These are phyloP conservation scores for Pseudozyma thailandica DNA, from an alignment of 1,284 basidiomycete species.

Conservation along the genomic window DNA sequence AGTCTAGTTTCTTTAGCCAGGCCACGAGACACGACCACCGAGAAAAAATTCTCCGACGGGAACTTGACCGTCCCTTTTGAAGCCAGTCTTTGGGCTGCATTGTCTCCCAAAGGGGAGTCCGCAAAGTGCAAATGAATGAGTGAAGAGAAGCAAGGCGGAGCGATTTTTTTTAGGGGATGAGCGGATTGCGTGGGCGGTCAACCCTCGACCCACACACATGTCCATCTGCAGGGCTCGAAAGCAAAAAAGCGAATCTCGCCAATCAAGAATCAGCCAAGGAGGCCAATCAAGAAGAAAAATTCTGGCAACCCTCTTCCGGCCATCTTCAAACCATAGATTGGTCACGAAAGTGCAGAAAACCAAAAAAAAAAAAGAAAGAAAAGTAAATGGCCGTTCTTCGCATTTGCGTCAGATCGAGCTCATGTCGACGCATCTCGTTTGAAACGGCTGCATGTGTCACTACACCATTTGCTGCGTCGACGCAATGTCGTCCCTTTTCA, in stretches of 20 bases:
- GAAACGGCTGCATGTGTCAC: no score
- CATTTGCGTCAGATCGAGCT: no score
- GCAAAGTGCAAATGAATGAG: not conserved
- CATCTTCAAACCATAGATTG: not conserved
- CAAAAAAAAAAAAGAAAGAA: no score
- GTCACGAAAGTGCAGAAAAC: no score
- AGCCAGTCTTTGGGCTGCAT: not conserved
- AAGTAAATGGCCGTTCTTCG: no score
- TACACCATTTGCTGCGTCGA: no score
- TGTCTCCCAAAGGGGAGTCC: constrained; percentile 1
- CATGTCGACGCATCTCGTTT: no score
- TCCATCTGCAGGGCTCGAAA: constrained; percentile 7
- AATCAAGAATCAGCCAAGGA: constrained; percentile 13
- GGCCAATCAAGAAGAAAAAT: not conserved
- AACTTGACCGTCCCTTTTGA: not conserved
- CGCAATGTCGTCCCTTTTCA: no score
- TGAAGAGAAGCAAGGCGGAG: no score
- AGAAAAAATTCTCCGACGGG: constrained; percentile 14
- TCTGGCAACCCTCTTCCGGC: not conserved
- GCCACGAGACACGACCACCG: not conserved
- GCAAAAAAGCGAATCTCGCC: constrained; percentile 6
- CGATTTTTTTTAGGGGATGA: constrained; percentile 5
- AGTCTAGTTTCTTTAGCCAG: not conserved
- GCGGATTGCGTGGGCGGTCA: not conserved
- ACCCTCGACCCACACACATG: constrained; percentile 31